A percentile compares a stretch with the other conserved stretches of the same genome.
Evolutionary conservation across 2,329 filamentous ascomycete species (phyloP).

Genomic region (Fusarium cyanostomum): DNA sequence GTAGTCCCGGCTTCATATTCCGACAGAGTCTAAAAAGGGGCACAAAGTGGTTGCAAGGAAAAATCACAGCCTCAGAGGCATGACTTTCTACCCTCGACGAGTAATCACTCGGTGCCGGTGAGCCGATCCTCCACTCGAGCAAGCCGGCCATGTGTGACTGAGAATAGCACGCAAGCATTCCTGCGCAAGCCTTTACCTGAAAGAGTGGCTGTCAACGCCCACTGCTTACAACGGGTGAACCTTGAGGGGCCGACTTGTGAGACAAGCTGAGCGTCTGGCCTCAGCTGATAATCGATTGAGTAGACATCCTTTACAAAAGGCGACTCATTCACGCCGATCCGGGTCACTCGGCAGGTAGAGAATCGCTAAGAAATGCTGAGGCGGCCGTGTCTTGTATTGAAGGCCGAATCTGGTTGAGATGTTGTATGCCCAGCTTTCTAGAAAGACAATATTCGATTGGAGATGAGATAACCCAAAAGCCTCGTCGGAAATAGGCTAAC

Average conservation of each 20-base stretch:
- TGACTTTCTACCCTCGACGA: too few species aligned
- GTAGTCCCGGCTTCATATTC: too few species aligned
- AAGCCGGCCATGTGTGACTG: not conserved
- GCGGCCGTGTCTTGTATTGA: not conserved
- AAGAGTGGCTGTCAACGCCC: not conserved
- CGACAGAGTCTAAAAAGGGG: too few species aligned
- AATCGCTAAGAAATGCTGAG: not conserved
- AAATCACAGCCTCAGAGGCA: too few species aligned
- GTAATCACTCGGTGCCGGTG: too few species aligned
- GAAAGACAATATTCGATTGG: not conserved
- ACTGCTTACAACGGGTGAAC: too few species aligned
- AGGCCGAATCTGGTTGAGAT: not conserved
- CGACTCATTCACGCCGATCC: slow-evolving; percentile 2
- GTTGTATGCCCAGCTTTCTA: not conserved
- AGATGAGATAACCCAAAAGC: not conserved
- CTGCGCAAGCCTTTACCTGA: not conserved
- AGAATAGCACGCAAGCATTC: not conserved
- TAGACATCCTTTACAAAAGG: not conserved
- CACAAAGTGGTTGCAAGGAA: too few species aligned
- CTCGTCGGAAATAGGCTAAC: too few species aligned
- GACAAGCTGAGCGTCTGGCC: too few species aligned
- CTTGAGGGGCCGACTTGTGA: too few species aligned
- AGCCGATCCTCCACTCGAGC: too few species aligned
- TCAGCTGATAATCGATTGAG: not conserved
- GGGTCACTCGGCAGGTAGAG: slow-evolving; percentile 5